Base-by-base conservation (phyloP, 2,329 filamentous ascomycete species). In the Sclerotiophoma versabilis region DNA sequence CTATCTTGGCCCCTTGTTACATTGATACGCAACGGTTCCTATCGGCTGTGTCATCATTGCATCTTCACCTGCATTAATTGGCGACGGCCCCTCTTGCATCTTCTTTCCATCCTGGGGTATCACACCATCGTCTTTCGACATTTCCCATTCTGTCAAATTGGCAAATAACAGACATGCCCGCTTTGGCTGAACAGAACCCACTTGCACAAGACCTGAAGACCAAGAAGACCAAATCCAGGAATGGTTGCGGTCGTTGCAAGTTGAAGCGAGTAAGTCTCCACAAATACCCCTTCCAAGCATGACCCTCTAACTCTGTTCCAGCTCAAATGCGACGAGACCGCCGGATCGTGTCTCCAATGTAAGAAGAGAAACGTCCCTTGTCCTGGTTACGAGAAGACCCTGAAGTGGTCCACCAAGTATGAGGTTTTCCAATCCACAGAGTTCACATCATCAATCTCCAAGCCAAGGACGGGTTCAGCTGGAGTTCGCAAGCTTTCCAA, bases 361-460 rank as follows among this genome's bases (percentile, higher is more conserved):
- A 70, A 71, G 43, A 76, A 75, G 46, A 72, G 76, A 23, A 75
- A 76, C 26, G 69, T 75, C n/a, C 55, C 70, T 22, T 81, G 79
- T 55, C 79, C 79, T 26, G 79, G 79, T 5, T 81, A 80, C 44
- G 75, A 75, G 60, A 77, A 79, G 64, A 76, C 75, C 43, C 62
- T 81, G 37, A 77, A 78, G 44, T 81, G 79, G 79, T 79, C 76
- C 9, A 77, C 76, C 39, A 81, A 81, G 59, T 79, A 81, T 63
- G 78, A 81, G 60, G 72, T 79, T n/a, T 74, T 76, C 46, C 72
- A 73, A 30, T 71, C 76, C 11, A 61, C 63, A 20, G 61, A 65
- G 34, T 66, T 70, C 41, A 65, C 63, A 45, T 29, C 32, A 14
- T 60, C 58, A 12, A 45, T 60, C 6, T 58, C 63, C 10, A 66